These are phyloP conservation scores for Lachnellula arida DNA, from an alignment of 2,329 filamentous ascomycete genomes.

Conservation along the genomic window DNA sequence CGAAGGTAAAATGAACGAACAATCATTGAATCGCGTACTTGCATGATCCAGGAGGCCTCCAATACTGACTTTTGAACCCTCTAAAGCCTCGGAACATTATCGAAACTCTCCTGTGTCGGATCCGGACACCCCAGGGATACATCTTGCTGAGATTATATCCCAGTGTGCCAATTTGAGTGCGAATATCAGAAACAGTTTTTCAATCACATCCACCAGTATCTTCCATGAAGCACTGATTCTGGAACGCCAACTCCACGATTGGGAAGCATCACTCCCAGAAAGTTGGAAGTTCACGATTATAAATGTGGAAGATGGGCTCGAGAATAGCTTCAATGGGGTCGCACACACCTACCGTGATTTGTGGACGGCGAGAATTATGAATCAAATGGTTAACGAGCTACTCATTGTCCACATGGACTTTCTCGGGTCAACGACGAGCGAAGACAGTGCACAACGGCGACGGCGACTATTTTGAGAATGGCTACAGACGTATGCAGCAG, in stretches of 20 bases:
- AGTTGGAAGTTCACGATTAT: constrained; percentile 13
- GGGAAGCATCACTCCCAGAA: constrained; percentile 17
- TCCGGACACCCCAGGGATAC: constrained; percentile 9
- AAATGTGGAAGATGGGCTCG: neutral
- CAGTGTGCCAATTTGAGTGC: constrained; percentile 17
- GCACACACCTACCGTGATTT: constrained; percentile 20
- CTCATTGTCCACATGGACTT: constrained; percentile 14
- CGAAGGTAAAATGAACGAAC: neutral
- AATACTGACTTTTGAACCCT: neutral
- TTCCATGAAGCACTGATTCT: constrained; percentile 10
- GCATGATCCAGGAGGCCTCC: too few relatives aligned
- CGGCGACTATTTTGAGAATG: constrained; percentile 16
- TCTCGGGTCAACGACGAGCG: constrained; percentile 5
- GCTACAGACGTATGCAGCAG: constrained; percentile 23
- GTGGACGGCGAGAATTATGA: constrained; percentile 24
- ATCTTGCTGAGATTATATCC: constrained; percentile 9
- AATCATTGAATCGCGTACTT: neutral
- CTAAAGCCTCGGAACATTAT: neutral
- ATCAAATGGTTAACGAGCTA: constrained; percentile 24
- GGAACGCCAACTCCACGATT: constrained; percentile 17
- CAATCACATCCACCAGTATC: constrained; percentile 3
- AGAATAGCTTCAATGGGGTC: constrained; percentile 11
- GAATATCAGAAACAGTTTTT: neutral
- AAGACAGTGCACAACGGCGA: constrained; percentile 8
- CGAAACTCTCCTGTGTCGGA: neutral